phyloP scores from a whole-genome alignment of 148 eudicot genomes.

The Amaranthus hypochondriacus region DNA sequence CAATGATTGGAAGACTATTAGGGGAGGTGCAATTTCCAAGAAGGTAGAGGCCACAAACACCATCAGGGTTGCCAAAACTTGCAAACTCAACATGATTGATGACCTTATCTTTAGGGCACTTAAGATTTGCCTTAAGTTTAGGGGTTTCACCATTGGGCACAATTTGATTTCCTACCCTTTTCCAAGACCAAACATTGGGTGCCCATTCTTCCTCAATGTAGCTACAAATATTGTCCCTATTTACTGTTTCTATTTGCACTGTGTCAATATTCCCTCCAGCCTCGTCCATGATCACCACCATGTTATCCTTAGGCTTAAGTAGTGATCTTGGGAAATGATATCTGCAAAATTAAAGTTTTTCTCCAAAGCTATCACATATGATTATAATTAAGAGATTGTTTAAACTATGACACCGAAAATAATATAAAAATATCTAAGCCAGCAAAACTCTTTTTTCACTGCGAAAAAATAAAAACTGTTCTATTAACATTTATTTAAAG shows the following conservation, averaged over 20 bases:
- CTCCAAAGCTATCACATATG: not conserved
- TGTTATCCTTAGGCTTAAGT: constrained; percentile 60
- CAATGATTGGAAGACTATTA: constrained; percentile 39
- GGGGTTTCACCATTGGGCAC: constrained; percentile 12
- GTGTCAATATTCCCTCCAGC: constrained; percentile 49
- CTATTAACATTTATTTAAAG: too few species aligned
- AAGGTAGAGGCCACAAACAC: constrained; percentile 56
- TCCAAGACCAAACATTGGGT: constrained; percentile 51
- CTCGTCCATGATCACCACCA: constrained; percentile 76
- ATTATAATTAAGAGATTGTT: not conserved
- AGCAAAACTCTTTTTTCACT: too few species aligned
- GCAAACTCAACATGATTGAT: constrained; percentile 56
- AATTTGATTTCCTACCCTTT: constrained; percentile 31
- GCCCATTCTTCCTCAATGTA: constrained; percentile 44
- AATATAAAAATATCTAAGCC: too few species aligned
- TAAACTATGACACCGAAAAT: too few species aligned
- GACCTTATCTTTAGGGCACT: constrained; percentile 47
- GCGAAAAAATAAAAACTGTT: too few species aligned
- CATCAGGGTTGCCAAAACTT: constrained; percentile 61
- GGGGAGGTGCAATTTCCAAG: constrained; percentile 42
- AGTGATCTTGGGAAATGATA: constrained; percentile 82
- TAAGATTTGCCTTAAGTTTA: constrained; percentile 35
- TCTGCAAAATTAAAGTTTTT: constrained; percentile 26
- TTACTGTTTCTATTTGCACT: constrained; percentile 44
- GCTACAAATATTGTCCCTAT: constrained; percentile 63